Percentiles rank a stretch among this genome's conserved stretches.
phyloP scores from a whole-genome alignment of 495 filamentous ascomycete species.

The Lasiosphaeria hispida region DNA sequence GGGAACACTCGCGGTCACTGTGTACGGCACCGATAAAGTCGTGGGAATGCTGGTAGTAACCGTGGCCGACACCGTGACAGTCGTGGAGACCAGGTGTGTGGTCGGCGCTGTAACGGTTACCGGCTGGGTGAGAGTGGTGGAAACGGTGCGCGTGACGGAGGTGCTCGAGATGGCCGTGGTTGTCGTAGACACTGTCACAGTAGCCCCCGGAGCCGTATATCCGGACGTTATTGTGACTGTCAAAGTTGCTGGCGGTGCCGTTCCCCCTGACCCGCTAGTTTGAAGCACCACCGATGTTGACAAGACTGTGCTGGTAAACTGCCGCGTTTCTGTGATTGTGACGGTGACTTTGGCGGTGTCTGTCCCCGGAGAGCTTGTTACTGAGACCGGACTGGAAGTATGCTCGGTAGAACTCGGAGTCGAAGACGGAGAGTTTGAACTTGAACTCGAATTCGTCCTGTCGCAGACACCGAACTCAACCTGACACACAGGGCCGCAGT shows the following conservation, averaged over 20 bases:
- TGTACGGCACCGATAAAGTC: background rate
- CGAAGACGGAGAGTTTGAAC: background rate
- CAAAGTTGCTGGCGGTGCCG: background rate
- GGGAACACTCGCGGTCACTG: too few species aligned
- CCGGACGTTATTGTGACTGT: background rate
- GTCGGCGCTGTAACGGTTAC: background rate
- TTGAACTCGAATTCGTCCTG: background rate
- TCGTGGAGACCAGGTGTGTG: background rate
- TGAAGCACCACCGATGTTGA: background rate
- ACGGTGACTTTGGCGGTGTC: conserved; percentile 1
- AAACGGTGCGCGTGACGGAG: background rate
- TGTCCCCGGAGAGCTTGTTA: background rate
- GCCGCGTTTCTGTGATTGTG: background rate
- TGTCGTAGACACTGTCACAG: background rate
- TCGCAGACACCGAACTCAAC: conserved; percentile 7
- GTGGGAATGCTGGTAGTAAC: background rate
- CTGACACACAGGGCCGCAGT: conserved; percentile 11
- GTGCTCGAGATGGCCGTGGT: background rate
- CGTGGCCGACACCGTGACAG: background rate
- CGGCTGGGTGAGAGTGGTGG: background rate
- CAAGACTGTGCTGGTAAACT: background rate
- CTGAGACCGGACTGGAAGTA: too few species aligned
- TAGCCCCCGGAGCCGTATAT: too few species aligned
- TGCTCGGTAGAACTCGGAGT: background rate
- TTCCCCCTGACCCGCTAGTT: background rate